Evolutionary conservation across 331 rosid genomes (phyloP).

Genomic region (Cydonia oblonga): DNA sequence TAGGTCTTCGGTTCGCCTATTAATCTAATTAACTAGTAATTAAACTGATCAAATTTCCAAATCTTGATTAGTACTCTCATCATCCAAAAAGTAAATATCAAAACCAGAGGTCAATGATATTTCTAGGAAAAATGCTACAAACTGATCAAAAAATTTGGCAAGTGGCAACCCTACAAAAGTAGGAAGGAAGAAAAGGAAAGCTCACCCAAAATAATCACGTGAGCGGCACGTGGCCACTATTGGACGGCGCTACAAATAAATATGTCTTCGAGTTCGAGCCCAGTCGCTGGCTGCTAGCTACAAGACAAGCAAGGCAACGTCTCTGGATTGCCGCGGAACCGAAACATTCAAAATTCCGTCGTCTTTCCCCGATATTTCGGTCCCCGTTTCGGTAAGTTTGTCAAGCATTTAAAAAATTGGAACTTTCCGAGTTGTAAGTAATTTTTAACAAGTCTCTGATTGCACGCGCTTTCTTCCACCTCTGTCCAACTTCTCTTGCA

Average conservation of each 20-base stretch:
- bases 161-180: neutral
- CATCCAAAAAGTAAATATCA: too few relatives aligned
- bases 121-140: neutral
- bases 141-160: too few relatives aligned
- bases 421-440: neutral
- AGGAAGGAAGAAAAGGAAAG: neutral
- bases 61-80: too few relatives aligned
- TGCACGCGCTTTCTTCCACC: constrained; percentile 33
- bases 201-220: constrained; percentile 9
- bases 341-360: neutral
- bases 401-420: neutral
- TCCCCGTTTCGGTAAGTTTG: constrained; percentile 8
- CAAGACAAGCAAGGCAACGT: neutral
- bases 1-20: too few relatives aligned
- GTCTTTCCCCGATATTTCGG: neutral
- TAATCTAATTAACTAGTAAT: too few relatives aligned
- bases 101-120: neutral
- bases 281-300: neutral
- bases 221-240: constrained; percentile 16
- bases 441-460: neutral
- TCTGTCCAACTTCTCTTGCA: constrained; percentile 4
- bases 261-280: neutral
- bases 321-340: constrained; percentile 3
- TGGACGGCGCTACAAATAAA: constrained; percentile 24
- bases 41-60: too few relatives aligned